Base-by-base conservation (phyloP, 2,329 filamentous ascomycete species). In the Claviceps monticola region DNA sequence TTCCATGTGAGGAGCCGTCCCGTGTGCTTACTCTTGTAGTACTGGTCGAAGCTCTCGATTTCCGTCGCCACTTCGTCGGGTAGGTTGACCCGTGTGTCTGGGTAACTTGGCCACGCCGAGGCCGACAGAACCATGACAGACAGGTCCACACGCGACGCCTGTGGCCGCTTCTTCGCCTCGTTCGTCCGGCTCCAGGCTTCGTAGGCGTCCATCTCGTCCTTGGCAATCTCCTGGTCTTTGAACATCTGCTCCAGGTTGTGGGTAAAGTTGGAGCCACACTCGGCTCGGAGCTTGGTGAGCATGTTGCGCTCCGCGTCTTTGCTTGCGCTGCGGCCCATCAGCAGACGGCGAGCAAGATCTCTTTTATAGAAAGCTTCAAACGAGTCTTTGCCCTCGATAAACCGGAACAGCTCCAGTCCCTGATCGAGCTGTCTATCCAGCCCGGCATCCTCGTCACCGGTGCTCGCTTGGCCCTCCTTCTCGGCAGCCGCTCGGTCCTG, bases 351-450 rank as follows among this genome's bases (percentile, higher is more conserved):
- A 1, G 94, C 91, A 49, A 99, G 76, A 62, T 97, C 93, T 62
- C 93, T 95, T 73, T 98, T 98, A 77, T 99, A 99, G 65, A 98
- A 98, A 1, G 93, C 91, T 65, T 98, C 93, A 56, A 99, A 98
- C 0, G 96, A 87, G 51, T 94, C 91, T 66, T 98, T 98, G 57
- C 93, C 93, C 63, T 97, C 84, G 37, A 99, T 88, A 66, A 97
- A 97, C 5, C 94, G 82, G 76, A 98, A 98, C 4, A 99, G 74
- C 65, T 97, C 91, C 2, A 99, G 74, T 0, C 88, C 90, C 62
- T 94, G 86, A 60, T 98, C 90, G 11, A 99, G 75, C 64, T 97
- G 93, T 39, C 85, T 81, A 61, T 95, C 89, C 53, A 99, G 79
- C 66, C 96, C 89, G 0, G 85, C 83, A 64, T 97, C 91, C 64